A percentile compares a stretch with the other conserved stretches of the same genome.
Conservation (phyloP, 495 filamentous ascomycete genomes). For the Xylaria flabelliformis region DNA sequence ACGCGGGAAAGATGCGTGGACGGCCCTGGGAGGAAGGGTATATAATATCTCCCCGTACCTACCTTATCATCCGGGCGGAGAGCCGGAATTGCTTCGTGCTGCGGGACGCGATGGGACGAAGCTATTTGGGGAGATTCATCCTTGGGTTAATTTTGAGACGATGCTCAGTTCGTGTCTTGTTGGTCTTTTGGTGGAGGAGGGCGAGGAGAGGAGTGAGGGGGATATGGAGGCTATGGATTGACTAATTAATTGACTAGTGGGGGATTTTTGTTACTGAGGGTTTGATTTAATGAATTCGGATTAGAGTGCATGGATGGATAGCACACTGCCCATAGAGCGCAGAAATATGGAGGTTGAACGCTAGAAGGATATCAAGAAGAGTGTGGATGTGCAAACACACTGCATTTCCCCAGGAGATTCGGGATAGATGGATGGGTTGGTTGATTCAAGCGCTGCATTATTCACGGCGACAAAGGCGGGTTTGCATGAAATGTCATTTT, state of each 20-base stretch:
- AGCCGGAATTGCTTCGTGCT: constrained; percentile 79
- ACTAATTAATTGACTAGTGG: constrained; percentile 19
- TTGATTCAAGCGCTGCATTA: neutral
- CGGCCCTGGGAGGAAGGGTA: constrained; percentile 80
- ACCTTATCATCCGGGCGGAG: constrained; percentile 90
- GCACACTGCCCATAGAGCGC: neutral
- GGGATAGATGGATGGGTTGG: neutral
- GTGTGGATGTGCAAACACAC: neutral
- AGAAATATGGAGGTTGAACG: neutral
- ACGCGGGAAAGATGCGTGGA: constrained; percentile 87
- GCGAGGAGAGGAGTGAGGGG: constrained; percentile 55
- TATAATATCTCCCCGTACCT: constrained; percentile 94
- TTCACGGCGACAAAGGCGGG: neutral
- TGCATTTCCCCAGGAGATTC: neutral
- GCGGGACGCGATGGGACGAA: constrained; percentile 79
- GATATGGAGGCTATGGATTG: constrained; percentile 75
- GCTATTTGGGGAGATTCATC: constrained; percentile 91
- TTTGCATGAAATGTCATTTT: neutral
- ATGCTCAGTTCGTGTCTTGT: constrained; percentile 88
- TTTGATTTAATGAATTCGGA: neutral
- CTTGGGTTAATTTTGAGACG: constrained; percentile 97
- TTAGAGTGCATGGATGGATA: neutral
- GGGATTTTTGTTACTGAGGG: neutral
- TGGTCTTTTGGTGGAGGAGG: constrained; percentile 83
- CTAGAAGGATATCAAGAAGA: neutral